Evolutionary conservation across 1,139 yeast genomes (phyloP).

Genomic region (Blastobotrys proliferans): DNA sequence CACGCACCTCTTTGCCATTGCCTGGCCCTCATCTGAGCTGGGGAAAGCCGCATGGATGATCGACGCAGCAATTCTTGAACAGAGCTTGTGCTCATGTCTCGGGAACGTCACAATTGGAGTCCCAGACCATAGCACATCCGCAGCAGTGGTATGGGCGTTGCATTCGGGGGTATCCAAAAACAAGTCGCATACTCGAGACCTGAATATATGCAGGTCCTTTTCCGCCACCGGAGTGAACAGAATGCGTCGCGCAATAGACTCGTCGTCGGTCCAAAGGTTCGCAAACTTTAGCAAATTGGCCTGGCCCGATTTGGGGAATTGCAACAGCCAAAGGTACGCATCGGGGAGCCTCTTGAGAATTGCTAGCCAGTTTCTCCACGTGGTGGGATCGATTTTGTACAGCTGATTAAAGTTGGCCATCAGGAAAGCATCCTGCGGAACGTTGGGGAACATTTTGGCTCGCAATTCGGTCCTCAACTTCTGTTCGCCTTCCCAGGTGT

Average conservation of each 20-base stretch:
- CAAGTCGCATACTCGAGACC: slow-evolving; percentile 34
- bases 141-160: slow-evolving; percentile 39
- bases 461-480: slow-evolving; percentile 27
- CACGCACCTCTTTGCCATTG: slow-evolving; percentile 23
- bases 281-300: slow-evolving; percentile 28
- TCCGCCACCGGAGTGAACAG: slow-evolving; percentile 36
- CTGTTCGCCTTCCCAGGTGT: slow-evolving; percentile 28
- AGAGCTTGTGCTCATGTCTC: slow-evolving; percentile 32
- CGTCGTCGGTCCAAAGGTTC: slow-evolving; percentile 27
- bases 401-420: slow-evolving; percentile 37
- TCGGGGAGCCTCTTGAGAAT: slow-evolving; percentile 30
- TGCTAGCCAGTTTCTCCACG: slow-evolving; percentile 31
- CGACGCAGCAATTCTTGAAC: slow-evolving; percentile 34
- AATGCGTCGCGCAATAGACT: slow-evolving; percentile 26
- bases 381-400: slow-evolving; percentile 35
- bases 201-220: slow-evolving; percentile 31
- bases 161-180: slow-evolving; percentile 38
- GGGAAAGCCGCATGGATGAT: slow-evolving; percentile 30
- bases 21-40: slow-evolving; percentile 17
- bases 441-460: slow-evolving; percentile 27
- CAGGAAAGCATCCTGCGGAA: slow-evolving; percentile 29
- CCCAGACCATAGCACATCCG: slow-evolving; percentile 36
- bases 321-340: slow-evolving; percentile 34
- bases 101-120: slow-evolving; percentile 35
- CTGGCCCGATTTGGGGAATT: slow-evolving; percentile 34